Evolutionary conservation across 2,329 filamentous ascomycete species (phyloP).

Genomic region (Sarocladiaceae sp.): DNA sequence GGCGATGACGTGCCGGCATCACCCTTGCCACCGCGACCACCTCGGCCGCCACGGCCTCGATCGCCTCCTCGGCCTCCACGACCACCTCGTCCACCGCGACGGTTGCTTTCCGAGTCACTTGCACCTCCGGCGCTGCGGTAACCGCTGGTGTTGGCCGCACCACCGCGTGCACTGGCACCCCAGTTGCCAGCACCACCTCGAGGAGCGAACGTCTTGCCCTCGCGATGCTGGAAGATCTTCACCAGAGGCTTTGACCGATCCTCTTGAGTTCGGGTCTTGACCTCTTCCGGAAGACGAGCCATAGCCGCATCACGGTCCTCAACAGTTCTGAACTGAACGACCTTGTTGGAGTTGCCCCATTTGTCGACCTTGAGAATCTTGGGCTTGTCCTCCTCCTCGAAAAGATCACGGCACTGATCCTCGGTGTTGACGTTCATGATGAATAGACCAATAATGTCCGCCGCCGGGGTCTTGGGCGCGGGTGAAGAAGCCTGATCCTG

Average conservation of each 20-base stretch:
- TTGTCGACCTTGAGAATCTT: conserved; percentile 79
- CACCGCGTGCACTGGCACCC: conserved; percentile 60
- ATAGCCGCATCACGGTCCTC: conserved; percentile 80
- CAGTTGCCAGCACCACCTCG: conserved; percentile 63
- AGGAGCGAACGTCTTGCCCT: conserved; percentile 45
- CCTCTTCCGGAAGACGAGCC: conserved; percentile 65
- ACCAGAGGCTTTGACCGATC: conserved; percentile 75
- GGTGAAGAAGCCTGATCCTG: conserved; percentile 50
- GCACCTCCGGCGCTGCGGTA: conserved; percentile 81
- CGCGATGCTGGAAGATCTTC: conserved; percentile 72
- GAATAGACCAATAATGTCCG: conserved; percentile 78
- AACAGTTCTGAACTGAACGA: conserved; percentile 73
- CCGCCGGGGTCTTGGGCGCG: conserved; percentile 50
- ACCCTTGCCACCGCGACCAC: conserved; percentile 52
- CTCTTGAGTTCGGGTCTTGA: conserved; percentile 65
- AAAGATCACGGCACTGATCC: conserved; percentile 75
- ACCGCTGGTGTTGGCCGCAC: conserved; percentile 54
- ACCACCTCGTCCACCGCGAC: conserved; percentile 49
- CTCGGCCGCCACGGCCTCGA: conserved; percentile 50
- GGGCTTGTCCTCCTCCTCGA: conserved; percentile 72
- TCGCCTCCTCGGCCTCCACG: conserved; percentile 53
- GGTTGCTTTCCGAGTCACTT: conserved; percentile 57
- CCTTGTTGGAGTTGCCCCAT: conserved; percentile 72
- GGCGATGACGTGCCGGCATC: conserved; percentile 50
- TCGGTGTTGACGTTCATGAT: conserved; percentile 80